Evolutionary conservation across 2,329 filamentous ascomycete species (phyloP).

Genomic region (Colletotrichum zoysiae): DNA sequence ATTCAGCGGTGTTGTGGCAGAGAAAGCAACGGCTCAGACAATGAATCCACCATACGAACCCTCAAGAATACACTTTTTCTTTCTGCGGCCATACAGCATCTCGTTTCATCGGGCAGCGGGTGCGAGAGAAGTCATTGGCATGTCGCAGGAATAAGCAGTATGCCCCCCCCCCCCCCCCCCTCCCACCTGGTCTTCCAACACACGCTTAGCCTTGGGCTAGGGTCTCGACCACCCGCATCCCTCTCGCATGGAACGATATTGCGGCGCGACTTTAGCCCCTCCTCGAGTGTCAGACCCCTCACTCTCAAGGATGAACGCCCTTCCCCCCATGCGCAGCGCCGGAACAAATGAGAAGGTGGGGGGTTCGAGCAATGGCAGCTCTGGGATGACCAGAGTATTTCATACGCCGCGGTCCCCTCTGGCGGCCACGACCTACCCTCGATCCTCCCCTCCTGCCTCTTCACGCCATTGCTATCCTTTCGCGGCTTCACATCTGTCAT

Average conservation of each 20-base stretch:
- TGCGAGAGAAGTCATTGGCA: conserved; percentile 11
- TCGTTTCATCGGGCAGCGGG: conserved; percentile 8
- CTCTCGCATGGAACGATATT: conserved; percentile 29
- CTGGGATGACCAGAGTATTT: conserved; percentile 40
- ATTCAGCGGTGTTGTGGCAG: background rate
- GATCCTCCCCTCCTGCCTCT: conserved; percentile 1
- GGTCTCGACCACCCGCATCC: conserved; percentile 22
- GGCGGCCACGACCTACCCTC: background rate
- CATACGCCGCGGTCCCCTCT: conserved; percentile 33
- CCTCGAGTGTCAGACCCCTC: conserved; percentile 34
- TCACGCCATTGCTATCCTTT: conserved; percentile 4
- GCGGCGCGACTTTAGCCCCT: conserved; percentile 37
- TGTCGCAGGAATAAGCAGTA: conserved; percentile 11
- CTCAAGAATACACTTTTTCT: background rate
- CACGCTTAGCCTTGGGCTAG: conserved; percentile 32
- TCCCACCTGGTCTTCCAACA: background rate
- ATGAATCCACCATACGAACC: background rate
- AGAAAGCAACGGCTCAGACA: background rate
- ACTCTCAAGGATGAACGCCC: conserved; percentile 30
- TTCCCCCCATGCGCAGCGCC: conserved; percentile 21
- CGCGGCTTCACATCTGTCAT: background rate
- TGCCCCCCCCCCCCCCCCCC: background rate
- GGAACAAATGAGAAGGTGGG: conserved; percentile 31
- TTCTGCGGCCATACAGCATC: background rate
- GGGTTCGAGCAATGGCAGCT: conserved; percentile 17